Evolutionary conservation across 2,329 filamentous ascomycete species (phyloP).

Genomic region (Talaromyces rugulosus): DNA sequence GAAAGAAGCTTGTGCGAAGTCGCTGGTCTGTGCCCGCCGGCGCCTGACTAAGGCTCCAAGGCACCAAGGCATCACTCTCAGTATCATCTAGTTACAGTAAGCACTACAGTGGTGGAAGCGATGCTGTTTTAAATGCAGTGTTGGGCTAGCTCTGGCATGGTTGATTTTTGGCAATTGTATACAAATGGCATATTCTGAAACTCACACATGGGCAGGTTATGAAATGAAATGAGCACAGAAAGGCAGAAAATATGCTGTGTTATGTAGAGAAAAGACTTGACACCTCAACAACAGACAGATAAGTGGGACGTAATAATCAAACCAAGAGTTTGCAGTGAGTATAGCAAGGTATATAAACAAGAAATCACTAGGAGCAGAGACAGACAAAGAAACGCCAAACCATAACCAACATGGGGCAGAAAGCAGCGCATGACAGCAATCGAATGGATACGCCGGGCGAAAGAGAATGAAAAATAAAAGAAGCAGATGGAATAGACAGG

Average conservation of each 20-base stretch:
- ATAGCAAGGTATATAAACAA: background rate
- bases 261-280: constrained; percentile 18
- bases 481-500: background rate
- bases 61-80: background rate
- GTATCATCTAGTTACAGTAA: no score
- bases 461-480: background rate
- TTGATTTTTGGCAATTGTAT: background rate
- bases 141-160: no score
- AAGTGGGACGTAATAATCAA: background rate
- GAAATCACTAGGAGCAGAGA: background rate
- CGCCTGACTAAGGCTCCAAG: background rate
- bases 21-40: background rate
- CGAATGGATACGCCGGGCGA: background rate
- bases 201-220: background rate
- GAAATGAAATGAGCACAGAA: background rate
- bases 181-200: background rate
- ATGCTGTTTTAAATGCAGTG: no score
- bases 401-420: background rate
- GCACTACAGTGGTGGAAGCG: no score
- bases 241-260: background rate
- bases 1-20: background rate
- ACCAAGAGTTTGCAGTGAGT: background rate
- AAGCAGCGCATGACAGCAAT: background rate
- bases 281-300: background rate
- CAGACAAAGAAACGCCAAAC: background rate